These are phyloP conservation scores for Ascobolus immersus DNA, from an alignment of 495 filamentous ascomycete species.

Conservation along the genomic window DNA sequence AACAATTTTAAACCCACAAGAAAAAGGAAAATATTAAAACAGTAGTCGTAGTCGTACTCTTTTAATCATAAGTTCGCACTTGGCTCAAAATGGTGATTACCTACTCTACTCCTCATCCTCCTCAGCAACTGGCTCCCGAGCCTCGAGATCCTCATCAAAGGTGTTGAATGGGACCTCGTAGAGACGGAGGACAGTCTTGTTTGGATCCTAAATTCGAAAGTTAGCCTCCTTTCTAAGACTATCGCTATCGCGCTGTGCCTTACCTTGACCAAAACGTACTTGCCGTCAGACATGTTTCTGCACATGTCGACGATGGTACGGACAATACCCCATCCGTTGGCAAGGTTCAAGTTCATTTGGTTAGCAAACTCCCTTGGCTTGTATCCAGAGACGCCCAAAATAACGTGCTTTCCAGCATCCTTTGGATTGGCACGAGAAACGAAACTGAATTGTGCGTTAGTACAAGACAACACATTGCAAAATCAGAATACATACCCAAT, in stretches of 20 bases:
- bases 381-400: slow-evolving; percentile 88
- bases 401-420: slow-evolving; percentile 65
- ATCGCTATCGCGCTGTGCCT: slow-evolving; percentile 30
- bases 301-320: slow-evolving; percentile 88
- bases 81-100: no score
- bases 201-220: slow-evolving; percentile 54
- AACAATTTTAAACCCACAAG: not conserved
- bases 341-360: slow-evolving; percentile 92
- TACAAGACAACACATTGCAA: slow-evolving; percentile 5
- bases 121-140: slow-evolving; percentile 18
- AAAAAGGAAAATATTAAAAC: not conserved
- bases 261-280: slow-evolving; percentile 38
- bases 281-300: slow-evolving; percentile 43
- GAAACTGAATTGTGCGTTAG: slow-evolving; percentile 29
- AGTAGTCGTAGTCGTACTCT: no score
- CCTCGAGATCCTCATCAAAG: slow-evolving; percentile 52
- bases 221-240: slow-evolving; percentile 16
- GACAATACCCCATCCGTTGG: slow-evolving; percentile 97
- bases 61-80: no score
- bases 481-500: slow-evolving; percentile 38
- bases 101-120: slow-evolving; percentile 19
- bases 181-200: slow-evolving; percentile 73
- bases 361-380: slow-evolving; percentile 88
- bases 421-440: slow-evolving; percentile 83
- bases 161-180: slow-evolving; percentile 73